Percentiles rank a stretch among this genome's conserved stretches.
These are phyloP conservation scores for Claviceps capensis DNA, from an alignment of 2,329 filamentous ascomycete genomes.

Conservation along the genomic window DNA sequence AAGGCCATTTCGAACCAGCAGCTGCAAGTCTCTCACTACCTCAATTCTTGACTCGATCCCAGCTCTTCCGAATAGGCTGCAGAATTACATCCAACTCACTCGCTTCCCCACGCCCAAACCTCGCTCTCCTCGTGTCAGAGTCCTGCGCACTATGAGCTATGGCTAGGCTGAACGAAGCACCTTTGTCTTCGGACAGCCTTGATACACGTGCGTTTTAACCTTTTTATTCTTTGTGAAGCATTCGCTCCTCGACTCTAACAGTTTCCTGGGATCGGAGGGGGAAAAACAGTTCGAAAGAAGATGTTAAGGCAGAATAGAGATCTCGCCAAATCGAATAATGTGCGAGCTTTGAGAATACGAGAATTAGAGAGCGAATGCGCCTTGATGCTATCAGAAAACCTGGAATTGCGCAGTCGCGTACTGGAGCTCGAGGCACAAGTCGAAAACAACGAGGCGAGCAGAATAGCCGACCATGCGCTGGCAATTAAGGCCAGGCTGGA, in stretches of 20 bases:
- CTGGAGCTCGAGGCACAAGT: conserved; percentile 55
- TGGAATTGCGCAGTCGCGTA: conserved; percentile 57
- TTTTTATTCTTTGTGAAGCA: not conserved
- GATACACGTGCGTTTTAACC: conserved; percentile 48
- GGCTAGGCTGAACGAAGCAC: conserved; percentile 70
- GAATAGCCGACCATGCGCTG: conserved; percentile 51
- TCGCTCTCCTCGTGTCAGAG: not conserved
- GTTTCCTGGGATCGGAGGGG: too few relatives aligned
- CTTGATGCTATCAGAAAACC: conserved; percentile 64
- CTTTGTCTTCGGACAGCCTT: conserved; percentile 52
- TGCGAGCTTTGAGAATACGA: conserved; percentile 63
- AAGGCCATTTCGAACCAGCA: conserved; percentile 5
- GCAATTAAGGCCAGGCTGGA: conserved; percentile 60
- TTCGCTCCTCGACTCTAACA: not conserved
- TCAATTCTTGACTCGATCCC: not conserved
- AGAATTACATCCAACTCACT: not conserved
- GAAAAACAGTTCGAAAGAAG: conserved; percentile 54
- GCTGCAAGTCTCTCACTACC: not conserved
- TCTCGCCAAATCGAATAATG: conserved; percentile 65
- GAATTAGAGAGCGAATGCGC: conserved; percentile 63
- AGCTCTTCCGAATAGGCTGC: not conserved
- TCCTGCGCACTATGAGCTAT: conserved; percentile 36
- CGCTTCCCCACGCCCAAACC: not conserved
- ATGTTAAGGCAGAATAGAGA: conserved; percentile 76
- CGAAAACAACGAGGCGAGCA: conserved; percentile 43